A percentile compares a stretch with the other conserved stretches of the same genome.
Evolutionary conservation across 768 basidiomycete species (phyloP).

Genomic region (Suillus spraguei): DNA sequence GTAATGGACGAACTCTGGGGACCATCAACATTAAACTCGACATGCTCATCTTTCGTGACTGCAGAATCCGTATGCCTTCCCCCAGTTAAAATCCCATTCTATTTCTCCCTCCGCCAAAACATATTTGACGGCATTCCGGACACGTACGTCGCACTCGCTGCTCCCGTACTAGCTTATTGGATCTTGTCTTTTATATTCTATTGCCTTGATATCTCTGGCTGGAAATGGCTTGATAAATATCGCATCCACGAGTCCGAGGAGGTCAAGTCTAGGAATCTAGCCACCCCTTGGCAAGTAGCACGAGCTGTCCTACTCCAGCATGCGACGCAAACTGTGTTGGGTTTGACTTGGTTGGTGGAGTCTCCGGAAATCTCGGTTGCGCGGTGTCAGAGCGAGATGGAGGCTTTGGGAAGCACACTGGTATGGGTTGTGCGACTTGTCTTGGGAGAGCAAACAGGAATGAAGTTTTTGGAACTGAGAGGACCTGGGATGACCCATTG

Average conservation of each 20-base stretch:
- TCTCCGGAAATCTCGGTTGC: slow-evolving; percentile 30
- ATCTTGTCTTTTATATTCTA: slow-evolving; percentile 77
- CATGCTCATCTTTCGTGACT: slow-evolving; percentile 34
- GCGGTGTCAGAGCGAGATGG: slow-evolving; percentile 46
- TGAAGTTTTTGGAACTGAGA: slow-evolving; percentile 36
- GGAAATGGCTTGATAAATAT: slow-evolving; percentile 79
- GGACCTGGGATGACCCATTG: slow-evolving; percentile 55
- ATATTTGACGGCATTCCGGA: slow-evolving; percentile 68
- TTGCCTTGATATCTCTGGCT: slow-evolving; percentile 72
- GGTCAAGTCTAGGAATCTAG: slow-evolving; percentile 73
- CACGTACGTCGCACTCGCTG: slow-evolving; percentile 65
- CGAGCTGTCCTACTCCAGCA: slow-evolving; percentile 88
- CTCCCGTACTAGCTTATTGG: slow-evolving; percentile 89
- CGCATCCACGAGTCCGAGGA: slow-evolving; percentile 89
- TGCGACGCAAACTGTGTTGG: slow-evolving; percentile 77
- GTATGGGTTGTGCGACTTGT: slow-evolving; percentile 38
- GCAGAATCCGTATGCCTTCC: slow-evolving; percentile 42
- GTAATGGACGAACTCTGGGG: slow-evolving; percentile 19
- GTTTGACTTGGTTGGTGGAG: slow-evolving; percentile 64
- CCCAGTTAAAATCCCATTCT: slow-evolving; percentile 49
- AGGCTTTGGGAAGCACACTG: slow-evolving; percentile 44
- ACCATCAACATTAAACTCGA: slow-evolving; percentile 36
- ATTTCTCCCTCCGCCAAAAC: slow-evolving; percentile 47
- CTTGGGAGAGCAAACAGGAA: slow-evolving; percentile 44
- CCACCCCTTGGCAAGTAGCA: slow-evolving; percentile 70